phyloP scores from a whole-genome alignment of 768 basidiomycete genomes.

The Russula virescens region DNA sequence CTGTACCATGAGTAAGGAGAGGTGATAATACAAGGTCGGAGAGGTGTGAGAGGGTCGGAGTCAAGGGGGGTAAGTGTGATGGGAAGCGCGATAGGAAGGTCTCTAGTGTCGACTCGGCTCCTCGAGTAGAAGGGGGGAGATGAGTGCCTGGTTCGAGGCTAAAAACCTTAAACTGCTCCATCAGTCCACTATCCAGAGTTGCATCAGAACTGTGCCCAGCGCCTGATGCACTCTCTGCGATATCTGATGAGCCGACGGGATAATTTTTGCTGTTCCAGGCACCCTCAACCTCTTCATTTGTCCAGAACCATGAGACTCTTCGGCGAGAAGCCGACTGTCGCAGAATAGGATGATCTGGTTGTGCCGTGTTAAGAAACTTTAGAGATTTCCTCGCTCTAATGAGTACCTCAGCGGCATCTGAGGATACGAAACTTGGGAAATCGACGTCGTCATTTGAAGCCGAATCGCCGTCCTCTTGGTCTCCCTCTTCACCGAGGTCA shows the following conservation, averaged over 20 bases:
- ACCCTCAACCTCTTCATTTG: slow-evolving; percentile 43
- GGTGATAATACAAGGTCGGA: slow-evolving; percentile 57
- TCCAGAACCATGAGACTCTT: slow-evolving; percentile 61
- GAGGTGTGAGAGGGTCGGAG: slow-evolving; percentile 59
- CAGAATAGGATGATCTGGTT: slow-evolving; percentile 60
- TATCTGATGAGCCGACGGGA: neutral
- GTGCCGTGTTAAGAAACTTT: slow-evolving; percentile 54
- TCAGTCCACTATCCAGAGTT: neutral
- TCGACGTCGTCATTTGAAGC: slow-evolving; percentile 32
- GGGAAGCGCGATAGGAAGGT: slow-evolving; percentile 58
- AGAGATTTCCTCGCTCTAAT: slow-evolving; percentile 66
- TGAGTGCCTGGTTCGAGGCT: slow-evolving; percentile 59
- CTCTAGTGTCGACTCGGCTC: slow-evolving; percentile 33
- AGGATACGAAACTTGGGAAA: slow-evolving; percentile 63
- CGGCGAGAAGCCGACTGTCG: slow-evolving; percentile 21
- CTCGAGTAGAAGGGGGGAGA: slow-evolving; percentile 27
- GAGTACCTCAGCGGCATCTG: slow-evolving; percentile 44
- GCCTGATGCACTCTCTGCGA: neutral
- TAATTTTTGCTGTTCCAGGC: slow-evolving; percentile 34
- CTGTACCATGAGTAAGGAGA: slow-evolving; percentile 54
- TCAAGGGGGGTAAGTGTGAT: slow-evolving; percentile 48
- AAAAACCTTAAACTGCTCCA: slow-evolving; percentile 46
- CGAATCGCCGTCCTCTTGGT: slow-evolving; percentile 33
- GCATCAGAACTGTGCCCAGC: neutral
- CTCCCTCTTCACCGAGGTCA: slow-evolving; percentile 38